Evolutionary conservation across 768 basidiomycete species (phyloP).

Genomic region (Collybia nuda): DNA sequence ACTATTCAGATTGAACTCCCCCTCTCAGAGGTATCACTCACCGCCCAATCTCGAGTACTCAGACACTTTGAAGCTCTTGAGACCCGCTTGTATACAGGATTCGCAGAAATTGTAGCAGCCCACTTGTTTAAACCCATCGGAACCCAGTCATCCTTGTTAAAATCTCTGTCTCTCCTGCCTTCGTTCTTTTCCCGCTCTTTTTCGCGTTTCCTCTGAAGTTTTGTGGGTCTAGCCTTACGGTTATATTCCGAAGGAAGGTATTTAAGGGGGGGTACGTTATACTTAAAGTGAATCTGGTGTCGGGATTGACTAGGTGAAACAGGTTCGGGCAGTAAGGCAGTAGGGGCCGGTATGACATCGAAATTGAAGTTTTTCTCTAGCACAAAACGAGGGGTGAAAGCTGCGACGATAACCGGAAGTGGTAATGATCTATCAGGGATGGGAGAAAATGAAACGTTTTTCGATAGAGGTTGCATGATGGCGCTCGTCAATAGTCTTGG

Average conservation of each 20-base stretch:
- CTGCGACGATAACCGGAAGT: conserved; percentile 9
- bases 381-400: conserved; percentile 4
- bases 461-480: no score
- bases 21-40: conserved; percentile 34
- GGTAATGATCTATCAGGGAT: not conserved
- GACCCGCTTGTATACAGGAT: conserved; percentile 73
- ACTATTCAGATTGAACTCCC: no score
- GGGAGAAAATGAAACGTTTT: not conserved
- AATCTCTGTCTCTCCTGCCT: conserved; percentile 40
- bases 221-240: conserved; percentile 33
- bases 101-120: conserved; percentile 73
- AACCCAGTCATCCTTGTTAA: conserved; percentile 53
- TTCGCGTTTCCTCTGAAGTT: conserved; percentile 37
- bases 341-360: conserved; percentile 1
- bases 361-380: conserved; percentile 11
- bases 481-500: no score
- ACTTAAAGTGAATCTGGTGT: conserved; percentile 43
- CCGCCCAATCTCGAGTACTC: conserved; percentile 80
- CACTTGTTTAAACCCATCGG: conserved; percentile 70
- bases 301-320: conserved; percentile 23
- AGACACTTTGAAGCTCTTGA: conserved; percentile 74
- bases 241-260: conserved; percentile 53
- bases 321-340: conserved; percentile 8
- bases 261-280: conserved; percentile 56
- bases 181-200: conserved; percentile 46